Evolutionary conservation across 2,329 filamentous ascomycete species (phyloP), one percentile per base, ranked within the genome.

Genomic region (Verticillium tricorpus): DNA sequence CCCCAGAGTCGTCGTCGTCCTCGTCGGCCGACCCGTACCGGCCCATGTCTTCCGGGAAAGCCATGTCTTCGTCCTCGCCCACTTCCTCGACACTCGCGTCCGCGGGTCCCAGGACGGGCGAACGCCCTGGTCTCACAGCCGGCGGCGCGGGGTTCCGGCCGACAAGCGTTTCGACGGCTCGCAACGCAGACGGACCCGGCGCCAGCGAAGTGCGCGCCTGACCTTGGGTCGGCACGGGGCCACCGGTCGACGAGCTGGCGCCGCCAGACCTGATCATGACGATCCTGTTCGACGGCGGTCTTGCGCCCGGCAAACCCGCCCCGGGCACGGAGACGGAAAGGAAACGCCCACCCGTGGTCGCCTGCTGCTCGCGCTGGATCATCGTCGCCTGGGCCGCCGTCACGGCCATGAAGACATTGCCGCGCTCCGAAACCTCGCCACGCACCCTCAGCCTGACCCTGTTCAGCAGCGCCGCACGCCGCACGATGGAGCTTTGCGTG

Each of bases 381-480:
- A 72, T 68, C 8, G 70, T 72, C 8, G 72, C 70, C n/a, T 73
- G 70, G 17, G 45, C 45, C 7, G 73, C 71, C 55, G 76, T 62
- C 7, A 71, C 70, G 12, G 73, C 70, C 37, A 76, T 69, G 39
- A 70, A 62, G 3, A 67, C 71, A 55, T 72, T 72, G 9, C 72
- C 73, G 35, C 67, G 63, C 56, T 69, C 68, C 9, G 67, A 69
- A 1, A 74, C 74, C 19, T 76, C 73, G n/a, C 73, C 70, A 1
- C 75, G 73, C 28, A 85, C 74, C 4, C 79, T 76, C 62, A 78
- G 75, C 19, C 85, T 77, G 9, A 88, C 77, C 11, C 83, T 74
- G 68, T 91, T 91, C 71, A 90, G 78, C 61, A 89, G 85, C 6
- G 88, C 88, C 22, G 85, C 86, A 58, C 89, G 86, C 28, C 87